phyloP scores from a whole-genome alignment of 176 grass and related monocot genomes.

The Ensete glaucum region DNA sequence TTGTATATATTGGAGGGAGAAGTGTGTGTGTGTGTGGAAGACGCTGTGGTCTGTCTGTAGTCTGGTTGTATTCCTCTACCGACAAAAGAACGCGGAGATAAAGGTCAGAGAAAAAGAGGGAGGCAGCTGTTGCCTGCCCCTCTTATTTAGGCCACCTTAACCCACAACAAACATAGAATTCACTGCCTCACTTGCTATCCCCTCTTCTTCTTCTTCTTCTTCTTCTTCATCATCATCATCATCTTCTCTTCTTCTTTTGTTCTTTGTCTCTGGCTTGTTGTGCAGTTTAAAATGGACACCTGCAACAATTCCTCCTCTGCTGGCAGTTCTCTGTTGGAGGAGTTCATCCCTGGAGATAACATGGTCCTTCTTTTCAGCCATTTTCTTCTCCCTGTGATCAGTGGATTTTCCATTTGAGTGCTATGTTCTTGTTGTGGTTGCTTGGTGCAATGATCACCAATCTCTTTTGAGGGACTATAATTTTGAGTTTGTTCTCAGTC shows the following conservation, averaged over 20 bases:
- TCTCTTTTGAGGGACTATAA: too few species aligned
- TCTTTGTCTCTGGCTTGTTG: neutral
- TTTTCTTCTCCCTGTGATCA: neutral
- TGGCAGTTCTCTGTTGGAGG: neutral
- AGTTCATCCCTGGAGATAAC: neutral
- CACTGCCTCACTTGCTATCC: neutral
- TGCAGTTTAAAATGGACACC: neutral
- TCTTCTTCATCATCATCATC: too few species aligned
- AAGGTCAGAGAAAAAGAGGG: neutral
- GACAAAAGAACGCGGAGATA: conserved; percentile 22
- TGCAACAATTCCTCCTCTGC: conserved; percentile 3
- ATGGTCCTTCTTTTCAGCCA: neutral
- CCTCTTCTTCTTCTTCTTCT: neutral
- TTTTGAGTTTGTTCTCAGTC: too few species aligned
- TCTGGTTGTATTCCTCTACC: conserved; percentile 1
- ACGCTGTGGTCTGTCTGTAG: neutral
- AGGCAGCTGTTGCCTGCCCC: conserved; percentile 9
- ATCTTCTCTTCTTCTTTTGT: neutral
- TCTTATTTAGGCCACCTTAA: neutral
- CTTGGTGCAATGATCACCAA: too few species aligned
- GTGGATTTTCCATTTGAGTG: too few species aligned
- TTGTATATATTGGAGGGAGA: neutral
- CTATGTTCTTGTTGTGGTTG: too few species aligned
- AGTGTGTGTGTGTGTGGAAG: neutral
- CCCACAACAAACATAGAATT: neutral